These are phyloP conservation scores for Fusarium sp. DNA, from an alignment of 2,329 filamentous ascomycete genomes.

Conservation along the genomic window DNA sequence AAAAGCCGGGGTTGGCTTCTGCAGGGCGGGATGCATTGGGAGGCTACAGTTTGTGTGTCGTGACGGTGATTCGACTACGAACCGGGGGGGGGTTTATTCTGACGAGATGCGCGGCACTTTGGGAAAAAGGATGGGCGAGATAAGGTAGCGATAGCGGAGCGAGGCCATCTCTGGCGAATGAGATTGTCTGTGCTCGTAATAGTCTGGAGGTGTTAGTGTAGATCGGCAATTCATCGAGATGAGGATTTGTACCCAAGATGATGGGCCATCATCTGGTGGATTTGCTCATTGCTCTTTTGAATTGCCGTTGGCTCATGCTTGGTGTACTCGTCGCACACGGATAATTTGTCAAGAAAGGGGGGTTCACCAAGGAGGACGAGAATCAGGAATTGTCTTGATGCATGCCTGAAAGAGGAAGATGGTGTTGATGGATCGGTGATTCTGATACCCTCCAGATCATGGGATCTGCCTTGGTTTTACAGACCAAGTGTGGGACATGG, in stretches of 20 bases:
- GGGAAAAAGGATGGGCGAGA: constrained; percentile 5
- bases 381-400: constrained; percentile 12
- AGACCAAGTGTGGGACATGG: constrained; percentile 16
- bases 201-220: constrained; percentile 9
- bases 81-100: constrained; percentile 14
- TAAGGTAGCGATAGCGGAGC: constrained; percentile 23
- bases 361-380: constrained; percentile 1
- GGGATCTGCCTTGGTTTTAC: constrained; percentile 26
- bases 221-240: constrained; percentile 37
- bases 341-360: background rate
- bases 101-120: constrained; percentile 16
- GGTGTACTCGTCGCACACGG: constrained; percentile 21
- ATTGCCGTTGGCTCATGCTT: constrained; percentile 25
- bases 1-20: constrained; percentile 26
- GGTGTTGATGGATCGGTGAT: constrained; percentile 10
- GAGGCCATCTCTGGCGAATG: constrained; percentile 24
- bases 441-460: constrained; percentile 29
- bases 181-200: constrained; percentile 29
- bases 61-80: constrained; percentile 18
- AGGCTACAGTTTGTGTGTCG: background rate
- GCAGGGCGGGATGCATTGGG: constrained; percentile 19
- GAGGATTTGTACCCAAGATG: constrained; percentile 6
- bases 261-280: background rate
- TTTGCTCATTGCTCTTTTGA: background rate
- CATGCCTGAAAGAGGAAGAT: constrained; percentile 10